A percentile compares a stretch with the other conserved stretches of the same genome.
These are phyloP conservation scores for Nidularia pulvinata DNA, from an alignment of 768 basidiomycete genomes.

Conservation along the genomic window DNA sequence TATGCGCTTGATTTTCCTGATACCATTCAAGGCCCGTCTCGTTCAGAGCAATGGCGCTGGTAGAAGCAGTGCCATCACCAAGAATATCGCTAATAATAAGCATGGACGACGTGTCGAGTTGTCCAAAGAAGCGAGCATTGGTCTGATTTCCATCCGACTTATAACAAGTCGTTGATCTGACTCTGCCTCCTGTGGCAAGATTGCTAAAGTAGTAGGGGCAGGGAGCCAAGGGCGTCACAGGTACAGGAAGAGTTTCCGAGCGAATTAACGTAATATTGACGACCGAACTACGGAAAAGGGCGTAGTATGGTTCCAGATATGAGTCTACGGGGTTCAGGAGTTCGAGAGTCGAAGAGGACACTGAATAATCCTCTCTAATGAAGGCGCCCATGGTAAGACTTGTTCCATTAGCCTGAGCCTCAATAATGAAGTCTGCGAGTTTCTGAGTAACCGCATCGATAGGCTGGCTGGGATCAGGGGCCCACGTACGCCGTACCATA, in stretches of 20 bases:
- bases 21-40: slow-evolving; percentile 4
- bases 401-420: slow-evolving; percentile 2
- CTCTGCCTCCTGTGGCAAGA: slow-evolving; percentile 5
- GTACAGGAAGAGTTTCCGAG: slow-evolving; percentile 4
- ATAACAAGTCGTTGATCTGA: slow-evolving; percentile 5
- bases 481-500: slow-evolving; percentile 5
- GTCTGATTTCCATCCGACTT: slow-evolving; percentile 1
- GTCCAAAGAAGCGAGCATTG: slow-evolving; percentile 2
- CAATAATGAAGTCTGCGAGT: slow-evolving; percentile 3
- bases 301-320: not conserved
- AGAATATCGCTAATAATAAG: slow-evolving; percentile 5
- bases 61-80: slow-evolving; percentile 5
- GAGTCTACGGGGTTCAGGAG: slow-evolving; percentile 3
- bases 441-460: slow-evolving; percentile 3
- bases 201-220: slow-evolving; percentile 4
- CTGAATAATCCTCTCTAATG: slow-evolving; percentile 2
- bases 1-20: not conserved
- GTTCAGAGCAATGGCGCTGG: slow-evolving; percentile 1
- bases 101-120: slow-evolving; percentile 5
- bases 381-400: slow-evolving; percentile 4
- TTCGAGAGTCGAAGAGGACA: slow-evolving; percentile 4
- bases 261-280: slow-evolving; percentile 6
- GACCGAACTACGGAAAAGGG: slow-evolving; percentile 1
- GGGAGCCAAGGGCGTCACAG: slow-evolving; percentile 3
- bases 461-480: slow-evolving; percentile 2